A percentile compares a stretch with the other conserved stretches of the same genome.
phyloP scores from a whole-genome alignment of 108 stramenopile genomes.

The Cyclotella baltica region DNA sequence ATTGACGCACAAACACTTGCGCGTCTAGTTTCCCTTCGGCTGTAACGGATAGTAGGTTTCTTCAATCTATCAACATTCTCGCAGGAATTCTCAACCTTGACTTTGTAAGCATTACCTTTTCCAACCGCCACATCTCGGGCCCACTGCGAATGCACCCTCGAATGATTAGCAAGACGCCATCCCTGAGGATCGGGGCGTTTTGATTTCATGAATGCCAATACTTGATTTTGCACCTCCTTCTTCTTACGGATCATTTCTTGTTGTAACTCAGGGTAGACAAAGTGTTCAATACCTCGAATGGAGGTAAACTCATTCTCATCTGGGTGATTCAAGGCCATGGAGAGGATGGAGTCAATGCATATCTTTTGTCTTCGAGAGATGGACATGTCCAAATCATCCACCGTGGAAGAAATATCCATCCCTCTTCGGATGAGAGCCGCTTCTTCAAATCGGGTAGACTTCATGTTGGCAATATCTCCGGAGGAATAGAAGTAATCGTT shows the following conservation, averaged over 20 bases:
- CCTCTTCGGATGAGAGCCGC: slow-evolving; percentile 19
- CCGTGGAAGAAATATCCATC: not conserved
- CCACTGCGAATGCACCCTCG: slow-evolving; percentile 34
- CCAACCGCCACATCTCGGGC: slow-evolving; percentile 45
- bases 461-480: slow-evolving; percentile 29
- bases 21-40: not conserved
- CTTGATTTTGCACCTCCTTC: slow-evolving; percentile 39
- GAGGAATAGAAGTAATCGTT: slow-evolving; percentile 19
- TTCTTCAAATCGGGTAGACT: slow-evolving; percentile 26
- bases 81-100: not conserved
- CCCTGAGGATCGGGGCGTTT: slow-evolving; percentile 40
- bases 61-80: not conserved
- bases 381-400: slow-evolving; percentile 23
- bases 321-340: slow-evolving; percentile 20
- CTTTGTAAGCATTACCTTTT: slow-evolving; percentile 41
- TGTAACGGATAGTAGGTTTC: not conserved
- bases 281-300: slow-evolving; percentile 52
- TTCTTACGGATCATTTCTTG: slow-evolving; percentile 52
- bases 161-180: slow-evolving; percentile 35
- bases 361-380: not conserved
- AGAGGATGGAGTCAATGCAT: slow-evolving; percentile 7
- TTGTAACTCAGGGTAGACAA: slow-evolving; percentile 46
- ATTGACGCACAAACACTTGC: not conserved
- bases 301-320: slow-evolving; percentile 24
- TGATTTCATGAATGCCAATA: slow-evolving; percentile 22